Base-by-base conservation (phyloP, 2,329 filamentous ascomycete species). In the Capronia coronata region DNA sequence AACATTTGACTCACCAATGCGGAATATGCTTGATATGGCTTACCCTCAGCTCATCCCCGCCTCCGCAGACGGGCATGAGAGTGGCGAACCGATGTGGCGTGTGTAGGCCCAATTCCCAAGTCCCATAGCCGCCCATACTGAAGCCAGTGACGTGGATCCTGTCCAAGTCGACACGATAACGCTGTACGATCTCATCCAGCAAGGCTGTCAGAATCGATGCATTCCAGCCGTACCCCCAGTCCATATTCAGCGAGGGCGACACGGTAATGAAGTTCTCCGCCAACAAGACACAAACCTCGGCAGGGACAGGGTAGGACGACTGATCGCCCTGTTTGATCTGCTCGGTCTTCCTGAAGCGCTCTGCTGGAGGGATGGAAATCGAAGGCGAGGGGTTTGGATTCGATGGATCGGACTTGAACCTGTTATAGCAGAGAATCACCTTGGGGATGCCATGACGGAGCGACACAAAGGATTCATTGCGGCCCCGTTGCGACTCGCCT, bases 81-180 rank as follows among this genome's bases (percentile, higher is more conserved):
- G 43, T 56, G 13, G 53, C 50, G 30, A 56, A 56, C 16, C 50
- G 46, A 38, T 46, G 37, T 1, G 53, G 53, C n/a, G 49, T 48
- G 21, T 56, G 41, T 30, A 49, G 16, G 1, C 42, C 53, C 19
- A 56, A 40, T 30, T 53, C 50, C 53, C 53, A 56, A 2, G 46
- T 51, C 16, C 53, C 53, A 13, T 56, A 56, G 4, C 53, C 53
- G 19, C 50, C 53, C 53, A 53, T 53, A 34, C 53, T 56, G 44
- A 56, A 56, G 4, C 53, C 50, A 29, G 50, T 53, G 32, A 56
- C 46, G 29, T 56, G 50, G n/a, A 53, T 50, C 19, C 44, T 37
- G 37, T 56, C 50, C 1, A 43, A 16, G 38, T 56, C 53, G n/a
- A 56, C 41, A 21, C 40, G 49, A 34, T 53, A 53, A 14, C 50